Evolutionary conservation across 305 asterid species (phyloP), one percentile per base, ranked within the genome.

Genomic region (Plantago coronopus): DNA sequence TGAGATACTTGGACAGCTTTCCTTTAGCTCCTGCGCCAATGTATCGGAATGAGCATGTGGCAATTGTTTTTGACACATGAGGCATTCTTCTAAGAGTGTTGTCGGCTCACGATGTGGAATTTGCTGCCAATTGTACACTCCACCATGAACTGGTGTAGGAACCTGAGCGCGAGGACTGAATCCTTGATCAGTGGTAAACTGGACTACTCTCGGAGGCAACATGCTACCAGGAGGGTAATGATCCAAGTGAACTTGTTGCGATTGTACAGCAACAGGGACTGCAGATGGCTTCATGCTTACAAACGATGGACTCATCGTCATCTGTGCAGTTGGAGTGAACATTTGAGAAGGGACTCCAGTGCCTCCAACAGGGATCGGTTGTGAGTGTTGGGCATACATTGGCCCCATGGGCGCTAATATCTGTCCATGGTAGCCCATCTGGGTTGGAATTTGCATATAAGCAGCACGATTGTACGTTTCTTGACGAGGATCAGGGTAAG

Each of bases 11-110:
- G 75, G 70, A 57, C 86, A 80, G 76, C 73, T 78, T 46, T 70
- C 88, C 66, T 70, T 81, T 42, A 65, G 77, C 50, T 80, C 89
- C 63, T 78, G 91, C 63, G 85, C 95, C 48, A 78, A 20, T 38
- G 96, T 72, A 68, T 93, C 97, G 22, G 99, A 93, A 70, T 93
- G 99, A 72, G 96, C 96, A 76, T 89, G 99, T 20, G 99, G 99
- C 72, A 93, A 69, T 59, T 85, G 82, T 72, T 89, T 93, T 72
- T 87, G 95, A 72, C 99, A 89, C 96, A 93, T 75, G 23, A 67
- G 66, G 74, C 99, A 89, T 69, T 83, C 95, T 64, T 85, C 94
- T 31, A 87, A 57, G 23, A 71, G 66, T 47, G 72, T 60, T 40
- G 76, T 54, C 60, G 78, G 90, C 65, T 87, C 94, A 22, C 79